phyloP scores from a whole-genome alignment of 1,284 basidiomycete species.

The Xerocomus amazonicus region DNA sequence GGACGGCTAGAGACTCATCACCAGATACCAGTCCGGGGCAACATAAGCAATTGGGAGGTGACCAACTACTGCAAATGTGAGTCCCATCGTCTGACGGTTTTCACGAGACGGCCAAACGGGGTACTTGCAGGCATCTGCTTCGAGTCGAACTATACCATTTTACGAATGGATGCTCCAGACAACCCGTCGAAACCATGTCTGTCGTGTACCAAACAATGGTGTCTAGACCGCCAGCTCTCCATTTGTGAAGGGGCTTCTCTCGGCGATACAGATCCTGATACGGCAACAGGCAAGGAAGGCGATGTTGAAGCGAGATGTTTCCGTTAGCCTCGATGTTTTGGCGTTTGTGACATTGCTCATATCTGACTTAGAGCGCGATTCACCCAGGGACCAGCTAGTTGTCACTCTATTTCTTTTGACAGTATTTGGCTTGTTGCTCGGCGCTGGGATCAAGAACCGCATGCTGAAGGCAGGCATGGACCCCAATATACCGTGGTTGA shows the following conservation, averaged over 20 bases:
- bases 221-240: constrained; percentile 84
- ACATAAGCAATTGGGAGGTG: constrained; percentile 74
- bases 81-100: constrained; percentile 17
- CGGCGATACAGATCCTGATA: constrained; percentile 87
- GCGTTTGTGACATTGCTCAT: constrained; percentile 29
- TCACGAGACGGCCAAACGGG: constrained; percentile 8
- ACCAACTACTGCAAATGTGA: constrained; percentile 82
- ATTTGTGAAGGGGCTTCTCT: constrained; percentile 84
- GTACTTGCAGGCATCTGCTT: constrained; percentile 80
- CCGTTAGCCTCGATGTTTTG: constrained; percentile 57
- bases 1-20: constrained; percentile 13
- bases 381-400: constrained; percentile 85
- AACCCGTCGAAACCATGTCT: constrained; percentile 87
- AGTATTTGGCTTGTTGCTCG: constrained; percentile 78
- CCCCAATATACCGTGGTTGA: constrained; percentile 55
- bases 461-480: constrained; percentile 75
- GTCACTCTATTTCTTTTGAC: constrained; percentile 87
- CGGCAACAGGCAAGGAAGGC: constrained; percentile 92
- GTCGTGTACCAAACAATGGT: constrained; percentile 93
- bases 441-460: constrained; percentile 77
- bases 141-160: constrained; percentile 79
- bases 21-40: constrained; percentile 45
- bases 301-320: constrained; percentile 96
- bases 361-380: constrained; percentile 65
- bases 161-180: constrained; percentile 77